Evolutionary conservation across 2,329 filamentous ascomycete species (phyloP).

Genomic region (Colletotrichum scovillei): DNA sequence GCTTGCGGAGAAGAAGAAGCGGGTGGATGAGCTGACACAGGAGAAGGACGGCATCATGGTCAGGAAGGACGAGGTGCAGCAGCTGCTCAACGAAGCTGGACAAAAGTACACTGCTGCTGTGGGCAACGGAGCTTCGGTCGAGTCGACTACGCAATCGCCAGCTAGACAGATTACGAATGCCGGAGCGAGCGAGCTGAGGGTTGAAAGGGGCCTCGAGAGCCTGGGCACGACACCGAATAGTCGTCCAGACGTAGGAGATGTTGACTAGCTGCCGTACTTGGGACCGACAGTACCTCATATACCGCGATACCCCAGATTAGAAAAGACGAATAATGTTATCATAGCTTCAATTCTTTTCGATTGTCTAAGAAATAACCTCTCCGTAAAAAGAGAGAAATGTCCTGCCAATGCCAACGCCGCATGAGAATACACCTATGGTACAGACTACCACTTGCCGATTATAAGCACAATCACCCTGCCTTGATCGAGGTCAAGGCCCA

Average conservation of each 20-base stretch:
- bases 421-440: conserved; percentile 44
- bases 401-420: conserved; percentile 41
- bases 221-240: conserved; percentile 56
- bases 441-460: conserved; percentile 38
- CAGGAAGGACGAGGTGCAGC: conserved; percentile 84
- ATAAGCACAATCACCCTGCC: conserved; percentile 33
- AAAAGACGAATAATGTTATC: neutral
- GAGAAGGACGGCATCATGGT: conserved; percentile 76
- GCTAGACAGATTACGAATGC: conserved; percentile 33
- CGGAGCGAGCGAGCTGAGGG: conserved; percentile 40
- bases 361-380: conserved; percentile 38
- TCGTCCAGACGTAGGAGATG: conserved; percentile 43
- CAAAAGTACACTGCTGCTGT: conserved; percentile 66
- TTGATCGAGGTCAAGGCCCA: conserved; percentile 3
- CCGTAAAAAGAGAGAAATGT: conserved; percentile 38
- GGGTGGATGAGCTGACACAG: conserved; percentile 73
- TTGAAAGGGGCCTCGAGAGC: conserved; percentile 58
- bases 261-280: conserved; percentile 33
- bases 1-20: conserved; percentile 68
- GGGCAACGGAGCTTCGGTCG: conserved; percentile 37
- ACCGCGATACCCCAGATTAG: conserved; percentile 38
- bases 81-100: conserved; percentile 82
- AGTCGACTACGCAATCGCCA: conserved; percentile 33
- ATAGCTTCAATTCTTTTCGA: conserved; percentile 32
- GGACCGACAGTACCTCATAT: neutral